Conservation (phyloP, 164 flowering plant species). For the Vitis riparia region DNA sequence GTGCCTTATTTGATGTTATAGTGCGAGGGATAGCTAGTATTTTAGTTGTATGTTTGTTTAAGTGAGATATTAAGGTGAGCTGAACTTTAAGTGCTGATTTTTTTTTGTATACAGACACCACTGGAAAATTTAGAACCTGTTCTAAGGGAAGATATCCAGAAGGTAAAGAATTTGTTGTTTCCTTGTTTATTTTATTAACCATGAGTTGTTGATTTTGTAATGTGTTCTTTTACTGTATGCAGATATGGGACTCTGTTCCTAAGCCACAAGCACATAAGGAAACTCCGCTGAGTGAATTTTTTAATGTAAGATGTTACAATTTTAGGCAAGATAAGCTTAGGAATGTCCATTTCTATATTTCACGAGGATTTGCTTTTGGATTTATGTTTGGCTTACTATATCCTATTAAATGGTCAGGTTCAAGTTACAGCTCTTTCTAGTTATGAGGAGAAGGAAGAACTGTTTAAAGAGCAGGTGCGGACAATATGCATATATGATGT, state of each 20-base stretch:
- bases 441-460: conserved; percentile 97
- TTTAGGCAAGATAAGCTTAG: background rate
- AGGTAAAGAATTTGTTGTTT: conserved; percentile 39
- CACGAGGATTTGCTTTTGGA: background rate
- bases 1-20: background rate
- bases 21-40: background rate
- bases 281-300: conserved; percentile 94
- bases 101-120: conserved; percentile 62
- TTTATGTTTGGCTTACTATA: background rate
- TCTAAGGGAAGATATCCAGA: conserved; percentile 92
- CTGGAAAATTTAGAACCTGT: conserved; percentile 91
- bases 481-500: conserved; percentile 14
- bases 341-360: background rate
- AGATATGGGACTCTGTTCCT: conserved; percentile 98
- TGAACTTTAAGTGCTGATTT: background rate
- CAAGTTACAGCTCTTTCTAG: conserved; percentile 96
- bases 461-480: conserved; percentile 81
- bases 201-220: background rate
- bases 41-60: background rate
- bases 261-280: conserved; percentile 86
- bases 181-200: background rate
- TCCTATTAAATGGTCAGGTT: conserved; percentile 48
- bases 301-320: conserved; percentile 60
- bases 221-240: conserved; percentile 15
- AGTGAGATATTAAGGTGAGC: no score